A percentile compares a stretch with the other conserved stretches of the same genome.
These are phyloP conservation scores for Talaromyces borbonicus DNA, from an alignment of 495 filamentous ascomycete species.

Conservation along the genomic window DNA sequence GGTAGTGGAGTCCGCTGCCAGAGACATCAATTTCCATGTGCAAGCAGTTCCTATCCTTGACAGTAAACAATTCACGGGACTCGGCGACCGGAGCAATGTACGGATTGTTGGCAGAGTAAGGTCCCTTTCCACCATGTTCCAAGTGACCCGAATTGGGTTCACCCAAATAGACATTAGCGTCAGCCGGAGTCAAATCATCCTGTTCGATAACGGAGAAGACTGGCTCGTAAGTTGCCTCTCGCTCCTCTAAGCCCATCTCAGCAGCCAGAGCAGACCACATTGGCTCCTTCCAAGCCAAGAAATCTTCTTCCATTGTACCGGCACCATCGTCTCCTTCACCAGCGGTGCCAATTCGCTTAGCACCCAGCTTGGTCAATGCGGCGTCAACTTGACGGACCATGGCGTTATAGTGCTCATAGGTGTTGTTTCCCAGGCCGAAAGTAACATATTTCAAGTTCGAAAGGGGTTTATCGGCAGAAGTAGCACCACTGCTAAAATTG, in stretches of 20 bases:
- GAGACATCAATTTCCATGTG: constrained; percentile 94
- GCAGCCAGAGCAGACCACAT: constrained; percentile 87
- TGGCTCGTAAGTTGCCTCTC: constrained; percentile 92
- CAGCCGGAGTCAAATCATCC: constrained; percentile 60
- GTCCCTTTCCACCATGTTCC: constrained; percentile 73
- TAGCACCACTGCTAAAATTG: constrained; percentile 62
- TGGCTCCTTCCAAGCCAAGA: constrained; percentile 97
- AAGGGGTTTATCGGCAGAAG: constrained; percentile 60
- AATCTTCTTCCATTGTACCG: constrained; percentile 99
- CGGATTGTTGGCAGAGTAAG: constrained; percentile 93
- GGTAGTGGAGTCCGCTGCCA: constrained; percentile 72
- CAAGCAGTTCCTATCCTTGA: constrained; percentile 88
- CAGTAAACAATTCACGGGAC: constrained; percentile 83
- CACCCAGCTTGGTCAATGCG: constrained; percentile 70
- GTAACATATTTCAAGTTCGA: constrained; percentile 83
- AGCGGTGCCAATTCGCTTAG: constrained; percentile 70
- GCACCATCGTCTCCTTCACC: constrained; percentile 97
- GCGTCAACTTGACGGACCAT: constrained; percentile 90
- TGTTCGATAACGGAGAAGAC: constrained; percentile 77
- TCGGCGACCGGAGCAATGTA: constrained; percentile 90
- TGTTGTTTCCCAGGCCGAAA: constrained; percentile 96
- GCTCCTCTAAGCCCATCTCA: constrained; percentile 82
- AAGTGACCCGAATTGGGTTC: constrained; percentile 96
- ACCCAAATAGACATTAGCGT: constrained; percentile 85
- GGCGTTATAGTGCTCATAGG: constrained; percentile 98